Evolutionary conservation across 2,329 filamentous ascomycete species (phyloP), one percentile per base, ranked within the genome.

Genomic region (Helminthosporium solani): DNA sequence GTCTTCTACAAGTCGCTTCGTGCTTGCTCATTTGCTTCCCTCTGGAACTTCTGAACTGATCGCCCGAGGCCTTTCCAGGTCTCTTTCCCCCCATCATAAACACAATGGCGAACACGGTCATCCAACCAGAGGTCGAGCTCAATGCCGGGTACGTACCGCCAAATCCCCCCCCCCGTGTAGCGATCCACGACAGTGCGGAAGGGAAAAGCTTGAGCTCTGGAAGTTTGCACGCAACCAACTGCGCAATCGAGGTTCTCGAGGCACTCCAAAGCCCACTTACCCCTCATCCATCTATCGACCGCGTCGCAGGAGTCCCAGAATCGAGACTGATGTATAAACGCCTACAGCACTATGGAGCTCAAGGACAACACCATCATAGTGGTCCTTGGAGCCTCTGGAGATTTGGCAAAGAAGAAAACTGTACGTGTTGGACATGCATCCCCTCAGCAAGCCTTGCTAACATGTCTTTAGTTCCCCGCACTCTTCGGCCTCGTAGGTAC

Each of bases 371-470:
- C 94, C 57, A 83, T 91, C 70, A 95, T 99, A 66, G 83, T 99
- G 66, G 94, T 99, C 64, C 85, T 99, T 60, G 94, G 94, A 67
- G 94, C 94, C 57, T 99, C 94, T 42, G 94, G 94, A 66, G 94
- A 99, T 80, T 78, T 99, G 60, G 94, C 94, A 41, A 99, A 99
- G 83, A 99, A 99, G 86, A 99, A 99, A 86, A 99, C 94, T 36
- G 90, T 95, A 76, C 71, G 47, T 58, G 42, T 42, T 16, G 42
- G 37, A 37, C 35, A 19, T 33, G 18, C 34, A 15, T 21, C 15
- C 28, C 30, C 20, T 37, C 49, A 48, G 36, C 47, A 43, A 15
- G 30, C 36, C 44, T 49, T 51, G 57, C 67, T 68, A 46, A 67
- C 51, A 20, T 19, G n/a, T 21, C 16, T 37, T 19, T 52, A 96